Percentiles rank a stretch among this genome's conserved stretches.
Conservation (phyloP, 2,329 filamentous ascomycete genomes). For the Aspergillus arachidicola region DNA sequence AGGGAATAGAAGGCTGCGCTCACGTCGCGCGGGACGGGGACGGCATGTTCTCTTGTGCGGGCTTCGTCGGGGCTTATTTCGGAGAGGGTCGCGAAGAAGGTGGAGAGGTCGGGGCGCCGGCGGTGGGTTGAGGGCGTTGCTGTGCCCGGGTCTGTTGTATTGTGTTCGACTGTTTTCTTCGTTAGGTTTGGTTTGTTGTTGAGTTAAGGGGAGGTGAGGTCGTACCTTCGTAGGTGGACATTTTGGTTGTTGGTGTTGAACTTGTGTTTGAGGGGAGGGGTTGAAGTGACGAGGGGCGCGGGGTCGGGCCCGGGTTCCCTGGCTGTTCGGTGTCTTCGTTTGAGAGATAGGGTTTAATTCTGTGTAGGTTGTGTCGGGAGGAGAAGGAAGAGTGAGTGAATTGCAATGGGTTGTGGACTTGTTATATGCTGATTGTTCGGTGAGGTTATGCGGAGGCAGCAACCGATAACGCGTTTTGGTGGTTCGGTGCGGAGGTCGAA, state of each 20-base stretch:
- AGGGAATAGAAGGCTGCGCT: slow-evolving; percentile 62
- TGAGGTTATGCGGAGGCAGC: slow-evolving; percentile 15
- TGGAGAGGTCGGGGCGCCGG: slow-evolving; percentile 65
- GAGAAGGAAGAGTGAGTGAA: slow-evolving; percentile 10
- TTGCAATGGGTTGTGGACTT: not conserved
- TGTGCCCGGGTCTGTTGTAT: slow-evolving; percentile 36
- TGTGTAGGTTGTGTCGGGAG: slow-evolving; percentile 1
- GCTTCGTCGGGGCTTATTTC: slow-evolving; percentile 56
- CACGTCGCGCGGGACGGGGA: slow-evolving; percentile 63
- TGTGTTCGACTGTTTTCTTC: slow-evolving; percentile 44
- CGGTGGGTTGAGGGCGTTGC: slow-evolving; percentile 34
- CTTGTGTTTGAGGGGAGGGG: not conserved
- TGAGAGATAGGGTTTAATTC: not conserved
- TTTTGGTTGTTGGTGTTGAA: slow-evolving; percentile 24
- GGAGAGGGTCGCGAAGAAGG: slow-evolving; percentile 64
- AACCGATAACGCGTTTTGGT: slow-evolving; percentile 16
- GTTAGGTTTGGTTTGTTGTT: not conserved
- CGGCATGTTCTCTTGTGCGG: slow-evolving; percentile 59
- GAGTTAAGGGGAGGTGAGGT: not conserved
- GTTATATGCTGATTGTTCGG: not conserved
- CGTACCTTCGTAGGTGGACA: slow-evolving; percentile 48
- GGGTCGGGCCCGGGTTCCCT: slow-evolving; percentile 3
- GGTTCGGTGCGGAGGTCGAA: slow-evolving; percentile 30
- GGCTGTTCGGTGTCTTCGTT: not conserved
- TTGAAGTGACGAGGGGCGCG: slow-evolving; percentile 8